Evolutionary conservation across 805 yeast genomes (phyloP).

Genomic region (Jamesozyma piceae): DNA sequence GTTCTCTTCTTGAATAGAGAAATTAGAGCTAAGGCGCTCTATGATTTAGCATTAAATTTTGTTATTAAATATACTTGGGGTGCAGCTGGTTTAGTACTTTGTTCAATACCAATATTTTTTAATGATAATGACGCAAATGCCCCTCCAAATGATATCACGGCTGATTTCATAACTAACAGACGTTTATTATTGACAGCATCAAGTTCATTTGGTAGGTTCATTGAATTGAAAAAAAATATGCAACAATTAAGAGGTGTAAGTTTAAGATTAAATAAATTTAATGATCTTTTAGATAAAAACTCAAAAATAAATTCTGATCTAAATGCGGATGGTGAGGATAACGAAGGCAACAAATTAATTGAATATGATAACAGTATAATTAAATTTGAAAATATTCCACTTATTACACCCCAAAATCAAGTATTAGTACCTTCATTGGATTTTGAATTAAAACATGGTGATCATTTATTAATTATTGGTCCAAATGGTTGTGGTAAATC

Average conservation of each 20-base stretch:
- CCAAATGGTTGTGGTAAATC: constrained; percentile 97
- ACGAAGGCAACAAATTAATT: constrained; percentile 12
- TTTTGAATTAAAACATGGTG: constrained; percentile 70
- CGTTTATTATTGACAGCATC: constrained; percentile 76
- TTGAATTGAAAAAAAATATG: constrained; percentile 73
- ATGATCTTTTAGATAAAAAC: constrained; percentile 47
- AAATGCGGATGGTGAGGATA: constrained; percentile 4
- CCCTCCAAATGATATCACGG: constrained; percentile 40
- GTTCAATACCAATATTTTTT: constrained; percentile 82
- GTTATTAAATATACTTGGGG: constrained; percentile 92
- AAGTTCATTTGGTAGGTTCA: constrained; percentile 77
- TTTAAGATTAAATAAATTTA: constrained; percentile 59
- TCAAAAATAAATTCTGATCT: not conserved
- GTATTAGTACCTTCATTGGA: constrained; percentile 54
- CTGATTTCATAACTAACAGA: constrained; percentile 83
- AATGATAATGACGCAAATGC: constrained; percentile 13
- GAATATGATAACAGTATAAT: constrained; percentile 49
- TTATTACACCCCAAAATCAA: constrained; percentile 78
- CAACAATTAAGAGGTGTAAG: constrained; percentile 81
- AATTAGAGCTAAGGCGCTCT: constrained; percentile 64
- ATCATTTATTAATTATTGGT: constrained; percentile 82
- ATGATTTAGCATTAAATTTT: constrained; percentile 79
- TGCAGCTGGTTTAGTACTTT: constrained; percentile 80
- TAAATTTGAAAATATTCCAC: constrained; percentile 65
- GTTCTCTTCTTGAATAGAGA: constrained; percentile 71